Percentiles rank a stretch among this genome's conserved stretches.
These are phyloP conservation scores for Wallacemonas sp. DNA, from an alignment of 208 protist genomes.

Conservation along the genomic window DNA sequence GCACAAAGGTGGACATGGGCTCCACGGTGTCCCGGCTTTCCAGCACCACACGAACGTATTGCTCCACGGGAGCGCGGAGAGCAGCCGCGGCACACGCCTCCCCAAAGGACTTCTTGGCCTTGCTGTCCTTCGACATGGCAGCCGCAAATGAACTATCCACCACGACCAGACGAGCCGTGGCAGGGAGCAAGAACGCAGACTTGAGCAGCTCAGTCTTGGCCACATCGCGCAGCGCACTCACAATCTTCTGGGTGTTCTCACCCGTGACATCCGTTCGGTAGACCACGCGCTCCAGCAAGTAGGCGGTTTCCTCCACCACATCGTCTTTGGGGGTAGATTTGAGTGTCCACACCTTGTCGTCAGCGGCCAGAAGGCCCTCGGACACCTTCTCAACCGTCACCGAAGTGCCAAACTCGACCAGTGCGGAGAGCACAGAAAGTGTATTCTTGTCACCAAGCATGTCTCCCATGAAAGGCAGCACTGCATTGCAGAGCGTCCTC, in stretches of 20 bases:
- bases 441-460: slow-evolving; percentile 49
- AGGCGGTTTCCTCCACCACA: slow-evolving; percentile 37
- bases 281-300: slow-evolving; percentile 67
- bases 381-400: slow-evolving; percentile 58
- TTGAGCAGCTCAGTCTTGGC: slow-evolving; percentile 32
- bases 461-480: slow-evolving; percentile 43
- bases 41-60: slow-evolving; percentile 14
- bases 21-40: slow-evolving; percentile 2
- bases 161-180: slow-evolving; percentile 49
- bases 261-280: slow-evolving; percentile 76
- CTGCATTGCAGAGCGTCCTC: slow-evolving; percentile 58
- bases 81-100: neutral
- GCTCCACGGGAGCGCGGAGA: neutral
- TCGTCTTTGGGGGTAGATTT: slow-evolving; percentile 26
- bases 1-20: slow-evolving; percentile 42
- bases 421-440: slow-evolving; percentile 65
- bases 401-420: slow-evolving; percentile 77
- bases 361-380: slow-evolving; percentile 24
- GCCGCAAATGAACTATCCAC: slow-evolving; percentile 45
- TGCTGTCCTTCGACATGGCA: slow-evolving; percentile 21
- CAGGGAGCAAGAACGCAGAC: slow-evolving; percentile 55
- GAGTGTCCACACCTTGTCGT: slow-evolving; percentile 45
- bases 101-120: slow-evolving; percentile 32
- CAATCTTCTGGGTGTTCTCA: slow-evolving; percentile 37
- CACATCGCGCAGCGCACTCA: slow-evolving; percentile 33